Evolutionary conservation across 129 eudicot species (phyloP).

Genomic region (Flaveria bidentis): DNA sequence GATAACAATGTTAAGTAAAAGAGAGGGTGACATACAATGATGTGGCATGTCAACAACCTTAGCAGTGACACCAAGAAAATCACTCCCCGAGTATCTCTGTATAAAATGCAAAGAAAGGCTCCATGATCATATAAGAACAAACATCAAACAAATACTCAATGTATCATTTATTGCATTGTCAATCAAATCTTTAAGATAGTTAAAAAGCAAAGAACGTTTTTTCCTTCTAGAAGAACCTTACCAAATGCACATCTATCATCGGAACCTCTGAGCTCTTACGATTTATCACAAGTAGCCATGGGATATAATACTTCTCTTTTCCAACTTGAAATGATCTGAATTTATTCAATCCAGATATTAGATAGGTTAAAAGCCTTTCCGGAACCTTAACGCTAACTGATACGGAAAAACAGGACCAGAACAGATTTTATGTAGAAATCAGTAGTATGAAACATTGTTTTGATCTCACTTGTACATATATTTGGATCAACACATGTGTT

Average conservation of each 20-base stretch:
- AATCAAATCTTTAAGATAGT: constrained; percentile 5
- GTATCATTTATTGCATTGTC: neutral
- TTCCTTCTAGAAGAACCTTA: constrained; percentile 37
- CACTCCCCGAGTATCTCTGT: constrained; percentile 91
- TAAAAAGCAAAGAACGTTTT: constrained; percentile 9
- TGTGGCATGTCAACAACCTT: constrained; percentile 91
- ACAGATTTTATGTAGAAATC: neutral
- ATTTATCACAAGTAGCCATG: constrained; percentile 87
- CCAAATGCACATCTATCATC: constrained; percentile 93
- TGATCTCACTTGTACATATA: neutral
- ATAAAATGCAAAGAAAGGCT: constrained; percentile 27
- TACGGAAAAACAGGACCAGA: neutral
- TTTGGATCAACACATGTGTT: neutral
- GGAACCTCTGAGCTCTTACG: constrained; percentile 93
- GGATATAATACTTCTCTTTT: constrained; percentile 81
- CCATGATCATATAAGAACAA: constrained; percentile 23
- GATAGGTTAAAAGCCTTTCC: neutral
- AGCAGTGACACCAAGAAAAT: constrained; percentile 93
- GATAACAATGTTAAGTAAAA: constrained; percentile 19
- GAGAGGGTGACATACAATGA: constrained; percentile 52
- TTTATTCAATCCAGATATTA: constrained; percentile 15
- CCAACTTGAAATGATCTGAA: constrained; percentile 99
- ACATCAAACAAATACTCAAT: neutral
- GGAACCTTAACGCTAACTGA: neutral
- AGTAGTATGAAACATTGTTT: neutral